phyloP scores from a whole-genome alignment of 2,329 filamentous ascomycete species.

The Botrytis pseudocinerea region DNA sequence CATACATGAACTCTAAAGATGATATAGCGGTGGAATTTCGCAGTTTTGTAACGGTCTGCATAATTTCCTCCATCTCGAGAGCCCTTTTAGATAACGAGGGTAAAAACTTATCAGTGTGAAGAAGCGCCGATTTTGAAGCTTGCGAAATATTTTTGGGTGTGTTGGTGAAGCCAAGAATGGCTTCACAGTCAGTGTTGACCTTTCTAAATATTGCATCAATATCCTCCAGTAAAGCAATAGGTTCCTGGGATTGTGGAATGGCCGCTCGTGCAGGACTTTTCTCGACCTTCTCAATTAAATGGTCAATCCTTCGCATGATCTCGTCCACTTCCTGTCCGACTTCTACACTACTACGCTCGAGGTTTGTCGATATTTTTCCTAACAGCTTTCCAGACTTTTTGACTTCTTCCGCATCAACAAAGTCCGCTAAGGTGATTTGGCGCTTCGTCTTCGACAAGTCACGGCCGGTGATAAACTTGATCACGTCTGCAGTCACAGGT shows the following conservation, averaged over 20 bases:
- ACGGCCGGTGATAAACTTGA: slow-evolving; percentile 61
- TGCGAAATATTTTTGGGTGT: slow-evolving; percentile 65
- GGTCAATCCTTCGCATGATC: slow-evolving; percentile 62
- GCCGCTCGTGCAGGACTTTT: slow-evolving; percentile 56
- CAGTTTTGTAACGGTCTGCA: slow-evolving; percentile 59
- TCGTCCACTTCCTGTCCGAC: slow-evolving; percentile 60
- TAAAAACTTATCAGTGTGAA: slow-evolving; percentile 62
- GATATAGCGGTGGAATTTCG: slow-evolving; percentile 68
- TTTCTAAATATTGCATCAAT: slow-evolving; percentile 85
- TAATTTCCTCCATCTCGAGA: slow-evolving; percentile 61
- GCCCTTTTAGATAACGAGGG: slow-evolving; percentile 58
- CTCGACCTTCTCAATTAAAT: slow-evolving; percentile 63
- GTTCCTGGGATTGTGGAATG: slow-evolving; percentile 61
- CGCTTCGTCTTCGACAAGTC: slow-evolving; percentile 47
- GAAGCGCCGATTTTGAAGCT: slow-evolving; percentile 63
- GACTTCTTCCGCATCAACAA: slow-evolving; percentile 73
- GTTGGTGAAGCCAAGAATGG: slow-evolving; percentile 67
- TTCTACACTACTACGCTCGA: slow-evolving; percentile 59
- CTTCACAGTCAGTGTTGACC: slow-evolving; percentile 81
- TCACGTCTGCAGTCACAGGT: slow-evolving; percentile 65
- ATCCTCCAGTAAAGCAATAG: slow-evolving; percentile 72
- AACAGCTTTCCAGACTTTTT: slow-evolving; percentile 70
- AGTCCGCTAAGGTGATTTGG: slow-evolving; percentile 66
- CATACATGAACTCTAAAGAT: slow-evolving; percentile 74
- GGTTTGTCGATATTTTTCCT: slow-evolving; percentile 57